Evolutionary conservation across 2,329 filamentous ascomycete genomes (phyloP).

Genomic region (Cyphellophora europaea): DNA sequence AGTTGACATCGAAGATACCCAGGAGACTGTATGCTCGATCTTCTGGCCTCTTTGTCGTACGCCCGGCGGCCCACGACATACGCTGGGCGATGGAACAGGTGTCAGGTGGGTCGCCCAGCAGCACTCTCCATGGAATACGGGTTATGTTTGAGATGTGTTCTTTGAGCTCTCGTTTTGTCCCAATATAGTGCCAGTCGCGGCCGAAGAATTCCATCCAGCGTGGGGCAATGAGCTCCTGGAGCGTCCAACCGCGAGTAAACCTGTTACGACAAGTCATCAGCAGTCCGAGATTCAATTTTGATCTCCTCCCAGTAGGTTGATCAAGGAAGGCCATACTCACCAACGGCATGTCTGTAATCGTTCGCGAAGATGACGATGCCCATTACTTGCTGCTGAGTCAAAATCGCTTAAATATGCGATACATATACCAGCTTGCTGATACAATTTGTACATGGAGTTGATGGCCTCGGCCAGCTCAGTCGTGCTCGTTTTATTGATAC

Average conservation of each 20-base stretch:
- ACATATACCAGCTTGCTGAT: conserved; percentile 6
- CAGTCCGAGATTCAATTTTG: too few species aligned
- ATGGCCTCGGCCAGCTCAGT: conserved; percentile 17
- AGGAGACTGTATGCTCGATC: conserved; percentile 22
- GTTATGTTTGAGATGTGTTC: neutral
- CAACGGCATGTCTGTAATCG: too few species aligned
- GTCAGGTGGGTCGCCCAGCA: neutral
- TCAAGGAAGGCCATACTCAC: too few species aligned
- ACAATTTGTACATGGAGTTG: conserved; percentile 18
- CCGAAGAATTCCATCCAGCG: conserved; percentile 7
- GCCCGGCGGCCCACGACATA: conserved; percentile 17
- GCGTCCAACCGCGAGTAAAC: conserved; percentile 16
- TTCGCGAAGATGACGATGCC: neutral
- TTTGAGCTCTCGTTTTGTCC: neutral
- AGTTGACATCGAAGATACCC: conserved; percentile 21
- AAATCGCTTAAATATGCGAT: conserved; percentile 11
- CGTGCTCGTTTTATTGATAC: conserved; percentile 17
- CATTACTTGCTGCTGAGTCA: conserved; percentile 12
- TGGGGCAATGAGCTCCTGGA: conserved; percentile 19
- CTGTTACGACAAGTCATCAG: conserved; percentile 9
- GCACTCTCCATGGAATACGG: neutral
- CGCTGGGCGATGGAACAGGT: conserved; percentile 9
- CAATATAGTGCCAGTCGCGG: neutral
- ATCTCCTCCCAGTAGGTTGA: neutral
- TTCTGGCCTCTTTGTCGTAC: conserved; percentile 19